Base-by-base conservation (phyloP, 345 rosid genomes). In the Limnanthes douglasii region DNA sequence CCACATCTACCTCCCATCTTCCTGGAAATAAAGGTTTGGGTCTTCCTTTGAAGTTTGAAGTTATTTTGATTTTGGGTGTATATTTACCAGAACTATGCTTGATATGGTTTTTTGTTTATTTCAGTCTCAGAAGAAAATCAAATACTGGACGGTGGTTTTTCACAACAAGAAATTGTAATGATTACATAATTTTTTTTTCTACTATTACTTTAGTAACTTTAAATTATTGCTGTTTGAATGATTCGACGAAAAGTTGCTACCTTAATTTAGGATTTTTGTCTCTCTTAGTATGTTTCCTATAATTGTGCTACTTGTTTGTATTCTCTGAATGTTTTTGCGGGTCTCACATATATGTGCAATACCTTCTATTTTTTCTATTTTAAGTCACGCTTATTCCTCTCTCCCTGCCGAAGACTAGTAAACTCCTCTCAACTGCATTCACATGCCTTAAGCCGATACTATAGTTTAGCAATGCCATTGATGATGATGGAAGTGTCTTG, bases 151-250 rank as follows among this genome's bases (percentile, higher is more conserved):
- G 22, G 39, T 32, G 52, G 49, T 47, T 54, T 31, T 36, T 42
- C 50, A 15, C 46, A 43, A 60, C 35, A 41, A 38, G 44, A 40
- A 55, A 53, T 25, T 46, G 83, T 78, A 55, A 22, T 8, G 39
- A 21, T 20, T 34, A 18, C 36, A 12, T 3, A 21, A 11, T 21
- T 11, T 5, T 15, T 26, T 23, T 34, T 11, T 27, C 36, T 38
- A 36, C 45, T 5, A 51, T 40, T 40, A 21, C 13, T 32, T 6
- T 32, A 13, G 2, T 13, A 2, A 12, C 18, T 32, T 32, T 9
- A n/a, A 34, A 34, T 10, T 28, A 28, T 28, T 2, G 32, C 32
- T n/a, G 2, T 28, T n/a, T 28, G 27, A 8, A 9, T 14, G 8
- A 11, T 26, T 28, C 20, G 11, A 3, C 7, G 9, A 37, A 37